Evolutionary conservation across 768 basidiomycete genomes (phyloP).

Genomic region (Termitomyces heimii): DNA sequence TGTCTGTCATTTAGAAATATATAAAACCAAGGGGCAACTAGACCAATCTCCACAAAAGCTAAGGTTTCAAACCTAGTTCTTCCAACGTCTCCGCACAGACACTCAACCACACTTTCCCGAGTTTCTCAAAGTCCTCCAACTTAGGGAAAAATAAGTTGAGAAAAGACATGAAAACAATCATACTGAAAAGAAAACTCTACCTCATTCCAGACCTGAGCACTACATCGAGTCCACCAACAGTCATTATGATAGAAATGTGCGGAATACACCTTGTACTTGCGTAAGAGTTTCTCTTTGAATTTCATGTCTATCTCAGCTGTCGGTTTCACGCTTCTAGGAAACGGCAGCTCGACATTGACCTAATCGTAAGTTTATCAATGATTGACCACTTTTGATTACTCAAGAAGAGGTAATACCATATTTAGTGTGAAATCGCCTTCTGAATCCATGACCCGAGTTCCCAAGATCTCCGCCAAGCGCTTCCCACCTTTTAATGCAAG

Average conservation of each 20-base stretch:
- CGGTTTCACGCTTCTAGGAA: conserved; percentile 21
- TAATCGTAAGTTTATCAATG: conserved; percentile 6
- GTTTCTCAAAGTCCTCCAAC: conserved; percentile 37
- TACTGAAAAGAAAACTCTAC: conserved; percentile 14
- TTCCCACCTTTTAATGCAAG: conserved; percentile 67
- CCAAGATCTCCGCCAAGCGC: conserved; percentile 55
- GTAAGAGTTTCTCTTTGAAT: conserved; percentile 25
- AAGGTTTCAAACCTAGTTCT: conserved; percentile 15
- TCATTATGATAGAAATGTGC: conserved; percentile 30
- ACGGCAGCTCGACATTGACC: conserved; percentile 37
- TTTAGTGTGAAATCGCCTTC: conserved; percentile 58
- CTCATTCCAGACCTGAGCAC: conserved; percentile 43
- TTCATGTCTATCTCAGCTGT: conserved; percentile 16
- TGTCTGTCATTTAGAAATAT: neutral
- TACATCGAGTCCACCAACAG: conserved; percentile 41
- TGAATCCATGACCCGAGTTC: conserved; percentile 61
- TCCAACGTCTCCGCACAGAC: conserved; percentile 28
- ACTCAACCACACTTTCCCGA: conserved; percentile 28
- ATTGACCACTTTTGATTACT: neutral
- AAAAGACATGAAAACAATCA: neutral
- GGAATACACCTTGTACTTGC: conserved; percentile 29
- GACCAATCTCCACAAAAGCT: neutral
- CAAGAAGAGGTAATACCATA: conserved; percentile 51
- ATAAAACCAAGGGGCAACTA: neutral
- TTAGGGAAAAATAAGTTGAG: conserved; percentile 8